Base-by-base conservation (phyloP, 441 rosid genomes). In the Biscutella laevigata region DNA sequence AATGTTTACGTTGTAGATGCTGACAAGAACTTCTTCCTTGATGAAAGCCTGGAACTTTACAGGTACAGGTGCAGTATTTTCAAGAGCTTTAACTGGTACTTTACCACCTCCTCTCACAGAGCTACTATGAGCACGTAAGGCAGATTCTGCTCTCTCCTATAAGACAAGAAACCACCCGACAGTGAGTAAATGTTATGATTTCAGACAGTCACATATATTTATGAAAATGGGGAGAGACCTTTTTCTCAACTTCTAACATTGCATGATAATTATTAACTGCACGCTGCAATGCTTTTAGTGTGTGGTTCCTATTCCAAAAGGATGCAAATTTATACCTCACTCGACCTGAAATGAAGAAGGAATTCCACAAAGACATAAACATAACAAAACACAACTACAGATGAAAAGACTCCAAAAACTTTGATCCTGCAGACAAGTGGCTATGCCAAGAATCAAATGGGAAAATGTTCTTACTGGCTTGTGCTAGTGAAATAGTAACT, bases 321-420 rank as follows among this genome's bases (percentile, higher is more conserved):
- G 99, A 92, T 42, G 97, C 99, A 79, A 92, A 92, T 73, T 88
- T 92, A 78, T 92, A 92, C 75, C 99, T 82, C 81, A 88, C 97
- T 78, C 99, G 79, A 75, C 97, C 99, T 92, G 99, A 45, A 76
- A 71, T 53, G 62, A 68, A 63, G 40, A 70, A 56, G 50, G 54
- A 51, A 57, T 63, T 25, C 48, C 63, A 54, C 14, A 61, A 14
- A 59, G 49, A 27, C 59, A 48, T 61, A 55, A 67, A 67, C 68
- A 67, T 47, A 41, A 60, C 54, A 55, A 25, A 48, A 14, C 19
- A 61, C 57, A 54, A 40, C 9, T 36, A 60, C 52, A 55, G 42
- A 48, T 50, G 17, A 48, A 32, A 59, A 27, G 0, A n/a, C 12
- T 17, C 35, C 29, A 45, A 44, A 54, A 40, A 13, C 42, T 61